These are phyloP conservation scores for Helicostylum pulchrum DNA, from an alignment of 192 early-diverging fungal species.

Conservation along the genomic window DNA sequence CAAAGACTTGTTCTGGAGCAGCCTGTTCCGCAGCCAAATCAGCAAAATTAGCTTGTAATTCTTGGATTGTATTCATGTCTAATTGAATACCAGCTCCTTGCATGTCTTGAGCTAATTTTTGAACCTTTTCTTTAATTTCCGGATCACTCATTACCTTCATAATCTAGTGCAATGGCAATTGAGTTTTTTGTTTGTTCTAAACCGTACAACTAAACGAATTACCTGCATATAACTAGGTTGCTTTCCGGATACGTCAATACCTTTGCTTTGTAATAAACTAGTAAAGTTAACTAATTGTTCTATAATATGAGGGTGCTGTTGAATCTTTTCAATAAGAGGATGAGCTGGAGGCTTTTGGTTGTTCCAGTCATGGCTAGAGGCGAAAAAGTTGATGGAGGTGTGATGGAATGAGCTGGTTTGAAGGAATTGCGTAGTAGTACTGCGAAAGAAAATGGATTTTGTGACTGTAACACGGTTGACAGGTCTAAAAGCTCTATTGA, in stretches of 20 bases:
- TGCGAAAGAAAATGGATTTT: not conserved
- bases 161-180: not conserved
- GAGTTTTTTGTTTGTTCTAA: not conserved
- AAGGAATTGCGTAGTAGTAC: not conserved
- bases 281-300: constrained; percentile 27
- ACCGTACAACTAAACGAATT: no score
- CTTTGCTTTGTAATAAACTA: constrained; percentile 23
- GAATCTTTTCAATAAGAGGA: constrained; percentile 25
- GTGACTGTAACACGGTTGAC: not conserved
- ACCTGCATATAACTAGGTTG: constrained; percentile 29
- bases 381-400: not conserved
- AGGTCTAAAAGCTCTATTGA: not conserved
- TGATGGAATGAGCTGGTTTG: no score
- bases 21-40: not conserved
- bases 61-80: constrained; percentile 25
- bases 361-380: constrained; percentile 5
- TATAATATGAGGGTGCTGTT: constrained; percentile 28
- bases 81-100: constrained; percentile 30
- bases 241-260: constrained; percentile 22
- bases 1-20: not conserved
- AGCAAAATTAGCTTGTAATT: constrained; percentile 25
- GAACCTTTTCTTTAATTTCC: constrained; percentile 18
- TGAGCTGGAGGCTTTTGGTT: constrained; percentile 16
- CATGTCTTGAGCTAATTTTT: constrained; percentile 20
- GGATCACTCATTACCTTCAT: constrained; percentile 31